A percentile compares a stretch with the other conserved stretches of the same genome.
Evolutionary conservation across 2,329 filamentous ascomycete species (phyloP).

Genomic region (Didymella pinodella): DNA sequence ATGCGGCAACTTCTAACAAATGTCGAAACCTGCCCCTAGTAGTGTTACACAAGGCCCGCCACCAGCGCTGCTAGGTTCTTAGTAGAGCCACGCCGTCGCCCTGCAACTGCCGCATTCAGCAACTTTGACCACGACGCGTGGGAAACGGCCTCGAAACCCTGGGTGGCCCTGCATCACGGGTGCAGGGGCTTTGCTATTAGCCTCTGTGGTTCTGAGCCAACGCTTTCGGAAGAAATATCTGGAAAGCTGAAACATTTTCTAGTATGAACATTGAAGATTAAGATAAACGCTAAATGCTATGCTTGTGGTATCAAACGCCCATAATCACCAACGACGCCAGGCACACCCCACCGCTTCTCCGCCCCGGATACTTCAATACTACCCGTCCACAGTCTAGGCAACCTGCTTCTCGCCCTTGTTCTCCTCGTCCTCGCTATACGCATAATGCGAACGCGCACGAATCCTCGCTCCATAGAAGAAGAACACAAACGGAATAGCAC

Average conservation of each 20-base stretch:
- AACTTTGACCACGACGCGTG: constrained; percentile 9
- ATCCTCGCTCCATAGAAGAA: constrained; percentile 79
- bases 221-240: not conserved
- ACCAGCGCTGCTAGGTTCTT: constrained; percentile 12
- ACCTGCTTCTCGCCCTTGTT: constrained; percentile 37
- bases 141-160: constrained; percentile 9
- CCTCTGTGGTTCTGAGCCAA: not conserved
- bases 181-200: not conserved
- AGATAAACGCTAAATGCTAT: not conserved
- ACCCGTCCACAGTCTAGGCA: constrained; percentile 14
- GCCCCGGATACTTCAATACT: not conserved
- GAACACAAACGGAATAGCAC: constrained; percentile 83
- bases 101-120: constrained; percentile 15
- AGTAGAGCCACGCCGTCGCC: constrained; percentile 13
- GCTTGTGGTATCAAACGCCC: not conserved
- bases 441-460: constrained; percentile 73
- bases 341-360: not conserved
- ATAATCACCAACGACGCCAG: not conserved
- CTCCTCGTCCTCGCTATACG: constrained; percentile 69
- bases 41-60: constrained; percentile 23
- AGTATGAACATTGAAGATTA: not conserved
- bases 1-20: constrained; percentile 9
- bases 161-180: constrained; percentile 11
- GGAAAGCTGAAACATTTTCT: not conserved
- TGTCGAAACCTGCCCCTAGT: constrained; percentile 10